Percentiles rank a stretch among this genome's conserved stretches.
Evolutionary conservation across 2,329 filamentous ascomycete species (phyloP).

Genomic region (Lachnellula occidentalis): DNA sequence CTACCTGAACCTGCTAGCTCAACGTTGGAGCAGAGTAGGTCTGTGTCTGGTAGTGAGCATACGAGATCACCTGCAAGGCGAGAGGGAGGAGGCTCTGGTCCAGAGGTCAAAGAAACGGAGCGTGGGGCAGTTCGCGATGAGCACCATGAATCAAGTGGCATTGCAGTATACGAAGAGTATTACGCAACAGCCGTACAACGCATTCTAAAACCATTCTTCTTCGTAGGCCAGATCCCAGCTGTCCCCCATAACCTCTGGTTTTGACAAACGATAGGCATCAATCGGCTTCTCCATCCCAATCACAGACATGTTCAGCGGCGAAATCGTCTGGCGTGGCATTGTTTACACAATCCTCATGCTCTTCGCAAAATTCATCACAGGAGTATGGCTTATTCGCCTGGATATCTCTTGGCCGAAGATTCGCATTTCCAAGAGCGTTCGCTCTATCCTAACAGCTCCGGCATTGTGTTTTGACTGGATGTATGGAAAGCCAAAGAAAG

Average conservation of each 20-base stretch:
- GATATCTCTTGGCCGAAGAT: not conserved
- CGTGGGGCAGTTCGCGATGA: not conserved
- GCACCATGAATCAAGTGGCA: not conserved
- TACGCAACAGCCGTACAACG: constrained; percentile 37
- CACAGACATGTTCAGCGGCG: constrained; percentile 56
- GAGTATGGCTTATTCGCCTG: constrained; percentile 47
- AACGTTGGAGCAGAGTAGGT: not conserved
- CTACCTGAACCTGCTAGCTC: not conserved
- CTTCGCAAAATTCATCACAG: constrained; percentile 55
- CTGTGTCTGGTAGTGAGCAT: not conserved
- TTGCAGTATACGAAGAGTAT: constrained; percentile 34
- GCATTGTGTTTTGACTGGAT: not conserved
- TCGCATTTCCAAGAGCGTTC: not conserved
- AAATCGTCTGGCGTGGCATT: constrained; percentile 64
- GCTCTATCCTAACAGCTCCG: not conserved
- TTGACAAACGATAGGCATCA: constrained; percentile 36
- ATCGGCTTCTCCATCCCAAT: constrained; percentile 77
- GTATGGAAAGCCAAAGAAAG: not conserved
- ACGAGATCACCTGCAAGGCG: not conserved
- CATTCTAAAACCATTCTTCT: constrained; percentile 67
- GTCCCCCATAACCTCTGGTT: not conserved
- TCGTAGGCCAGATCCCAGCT: constrained; percentile 37
- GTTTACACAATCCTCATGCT: constrained; percentile 68
- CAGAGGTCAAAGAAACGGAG: not conserved
- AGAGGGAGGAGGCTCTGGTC: not conserved